Evolutionary conservation across 169 alveolate genomes (phyloP), one percentile per base, ranked within the genome.

Genomic region (Babesia bigemina): DNA sequence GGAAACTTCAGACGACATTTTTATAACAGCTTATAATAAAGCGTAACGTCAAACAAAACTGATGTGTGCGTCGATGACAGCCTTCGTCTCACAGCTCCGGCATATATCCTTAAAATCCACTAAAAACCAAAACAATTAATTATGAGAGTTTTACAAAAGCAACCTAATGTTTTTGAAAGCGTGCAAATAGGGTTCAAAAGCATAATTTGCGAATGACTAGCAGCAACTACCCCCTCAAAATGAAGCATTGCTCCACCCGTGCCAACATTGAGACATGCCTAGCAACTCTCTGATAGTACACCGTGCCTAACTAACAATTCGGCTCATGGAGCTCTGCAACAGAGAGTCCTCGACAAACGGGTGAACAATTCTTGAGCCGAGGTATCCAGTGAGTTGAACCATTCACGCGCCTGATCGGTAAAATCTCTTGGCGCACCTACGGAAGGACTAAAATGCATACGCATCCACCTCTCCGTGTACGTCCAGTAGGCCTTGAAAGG

Each of bases 401-500:
- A 83, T 26, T 67, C 52, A 29, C 63, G 73, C 13, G 86, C 29
- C 29, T 69, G 83, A 24, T 65, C 73, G 16, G 61, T 17, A 61
- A 83, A 45, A 17, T 74, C 60, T 56, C 49, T 36, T 16, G 81
- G 2, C 26, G 28, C 22, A 14, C 57, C 21, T 0, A 67, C 16
- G 24, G 85, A 65, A 4, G 86, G 90, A 12, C 74, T 76, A 28
- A 69, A 69, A 52, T 50, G 69, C 42, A 58, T 74, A 9, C 63
- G 44, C 48, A 83, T 57, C 90, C 90, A 83, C 55, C 55, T 75
- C 49, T 83, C 74, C 7, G 90, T 83, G 53, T 73, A 83, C 21
- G 76, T 61, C 90, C 90, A 83, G 70, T 83, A 83, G 36, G 75
- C 63, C 62, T 66, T 74, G 70, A 83, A 83, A 21, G 81, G 59